phyloP scores from a whole-genome alignment of 2,329 filamentous ascomycete genomes.

The Neofusicoccum cordaticola region DNA sequence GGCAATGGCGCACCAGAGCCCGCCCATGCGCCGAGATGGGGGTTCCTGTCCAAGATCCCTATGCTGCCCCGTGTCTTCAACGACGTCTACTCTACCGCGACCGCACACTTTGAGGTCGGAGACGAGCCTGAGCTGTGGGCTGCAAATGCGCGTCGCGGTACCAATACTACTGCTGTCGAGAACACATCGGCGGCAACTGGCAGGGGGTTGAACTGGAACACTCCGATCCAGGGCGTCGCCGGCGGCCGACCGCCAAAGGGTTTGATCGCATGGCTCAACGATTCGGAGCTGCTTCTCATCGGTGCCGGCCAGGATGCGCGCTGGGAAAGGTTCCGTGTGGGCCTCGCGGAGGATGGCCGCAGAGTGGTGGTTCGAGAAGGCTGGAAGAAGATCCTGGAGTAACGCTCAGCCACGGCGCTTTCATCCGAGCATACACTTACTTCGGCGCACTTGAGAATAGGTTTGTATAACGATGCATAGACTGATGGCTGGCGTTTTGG shows the following conservation, averaged over 20 bases:
- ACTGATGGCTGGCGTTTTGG: background rate
- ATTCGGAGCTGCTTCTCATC: slow-evolving; percentile 71
- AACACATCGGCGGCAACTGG: slow-evolving; percentile 22
- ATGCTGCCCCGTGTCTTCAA: slow-evolving; percentile 84
- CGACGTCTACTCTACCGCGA: slow-evolving; percentile 83
- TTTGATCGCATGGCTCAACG: slow-evolving; percentile 77
- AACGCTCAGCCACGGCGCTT: background rate
- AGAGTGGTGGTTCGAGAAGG: slow-evolving; percentile 67
- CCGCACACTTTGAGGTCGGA: slow-evolving; percentile 76
- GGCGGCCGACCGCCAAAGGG: slow-evolving; percentile 70
- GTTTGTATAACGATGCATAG: background rate
- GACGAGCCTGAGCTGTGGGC: slow-evolving; percentile 57
- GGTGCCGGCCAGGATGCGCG: slow-evolving; percentile 76
- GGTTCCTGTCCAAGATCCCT: slow-evolving; percentile 77
- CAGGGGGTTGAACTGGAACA: slow-evolving; percentile 36
- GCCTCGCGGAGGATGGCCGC: slow-evolving; percentile 66
- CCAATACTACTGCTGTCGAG: slow-evolving; percentile 22
- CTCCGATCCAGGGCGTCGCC: slow-evolving; percentile 52
- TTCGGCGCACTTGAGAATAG: background rate
- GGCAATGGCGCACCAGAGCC: slow-evolving; percentile 18
- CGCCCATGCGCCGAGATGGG: slow-evolving; percentile 71
- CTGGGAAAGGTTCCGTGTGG: slow-evolving; percentile 83
- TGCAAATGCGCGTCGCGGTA: slow-evolving; percentile 28
- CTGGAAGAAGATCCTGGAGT: slow-evolving; percentile 61
- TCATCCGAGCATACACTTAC: background rate